A percentile compares a stretch with the other conserved stretches of the same genome.
These are phyloP conservation scores for Yamagishiella unicocca DNA, from an alignment of 139 green algal genomes.

Conservation along the genomic window DNA sequence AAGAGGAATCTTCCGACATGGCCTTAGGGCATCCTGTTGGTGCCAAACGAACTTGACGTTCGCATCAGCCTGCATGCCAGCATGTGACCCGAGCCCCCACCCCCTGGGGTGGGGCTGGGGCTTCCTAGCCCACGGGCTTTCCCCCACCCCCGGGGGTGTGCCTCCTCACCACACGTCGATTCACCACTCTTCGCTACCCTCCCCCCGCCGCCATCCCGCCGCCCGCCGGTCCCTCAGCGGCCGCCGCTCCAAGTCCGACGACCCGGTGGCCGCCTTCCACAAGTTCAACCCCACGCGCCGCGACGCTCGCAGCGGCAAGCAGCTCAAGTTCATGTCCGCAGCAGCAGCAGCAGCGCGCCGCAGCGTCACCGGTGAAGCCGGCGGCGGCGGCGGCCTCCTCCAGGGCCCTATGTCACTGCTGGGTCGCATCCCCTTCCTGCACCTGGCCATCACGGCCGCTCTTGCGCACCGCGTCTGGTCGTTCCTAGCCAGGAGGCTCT, in stretches of 20 bases:
- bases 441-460: neutral
- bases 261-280: conserved; percentile 6
- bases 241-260: neutral
- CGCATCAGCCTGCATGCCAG: no score
- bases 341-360: neutral
- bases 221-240: neutral
- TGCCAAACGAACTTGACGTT: no score
- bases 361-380: neutral
- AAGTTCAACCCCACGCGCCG: conserved; percentile 31
- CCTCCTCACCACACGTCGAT: no score
- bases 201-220: neutral
- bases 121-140: no score
- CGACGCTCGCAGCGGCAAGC: neutral
- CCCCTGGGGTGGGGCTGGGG: no score
- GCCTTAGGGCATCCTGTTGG: no score
- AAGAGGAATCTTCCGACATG: no score
- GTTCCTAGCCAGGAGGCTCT: conserved; percentile 5
- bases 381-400: neutral
- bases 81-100: no score
- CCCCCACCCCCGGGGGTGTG: no score
- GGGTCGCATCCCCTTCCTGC: neutral
- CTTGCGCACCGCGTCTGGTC: conserved; percentile 8
- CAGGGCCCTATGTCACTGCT: neutral
- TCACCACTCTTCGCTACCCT: neutral
- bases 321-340: neutral